Conservation (phyloP, 2,329 filamentous ascomycete species). For the Nemania serpens region DNA sequence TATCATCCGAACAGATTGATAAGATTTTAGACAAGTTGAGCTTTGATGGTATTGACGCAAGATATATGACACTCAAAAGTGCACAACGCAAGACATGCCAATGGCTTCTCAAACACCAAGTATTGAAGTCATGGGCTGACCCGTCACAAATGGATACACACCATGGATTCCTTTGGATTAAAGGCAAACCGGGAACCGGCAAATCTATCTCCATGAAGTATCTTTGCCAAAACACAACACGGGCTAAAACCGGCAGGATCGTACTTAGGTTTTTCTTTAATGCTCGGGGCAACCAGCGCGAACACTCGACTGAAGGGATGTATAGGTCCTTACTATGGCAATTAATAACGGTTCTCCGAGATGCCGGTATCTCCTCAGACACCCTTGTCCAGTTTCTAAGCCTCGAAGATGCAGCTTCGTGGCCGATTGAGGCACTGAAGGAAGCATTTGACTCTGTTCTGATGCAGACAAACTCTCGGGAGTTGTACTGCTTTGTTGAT, state of each 20-base stretch:
- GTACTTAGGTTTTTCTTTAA: slow-evolving; percentile 54
- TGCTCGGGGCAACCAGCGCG: slow-evolving; percentile 7
- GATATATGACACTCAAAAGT: slow-evolving; percentile 41
- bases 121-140: slow-evolving; percentile 48
- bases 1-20: slow-evolving; percentile 1
- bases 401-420: neutral
- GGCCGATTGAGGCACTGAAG: slow-evolving; percentile 23
- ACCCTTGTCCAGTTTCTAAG: neutral
- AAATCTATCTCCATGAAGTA: slow-evolving; percentile 53
- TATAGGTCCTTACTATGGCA: slow-evolving; percentile 23
- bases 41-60: slow-evolving; percentile 41
- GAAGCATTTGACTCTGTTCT: slow-evolving; percentile 15
- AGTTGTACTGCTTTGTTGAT: slow-evolving; percentile 29
- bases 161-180: slow-evolving; percentile 42
- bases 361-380: neutral
- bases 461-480: neutral
- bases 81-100: slow-evolving; percentile 46
- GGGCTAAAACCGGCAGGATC: slow-evolving; percentile 25
- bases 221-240: slow-evolving; percentile 27
- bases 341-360: neutral
- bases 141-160: slow-evolving; percentile 20
- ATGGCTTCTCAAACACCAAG: slow-evolving; percentile 46
- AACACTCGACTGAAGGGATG: slow-evolving; percentile 15
- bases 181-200: slow-evolving; percentile 43
- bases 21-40: slow-evolving; percentile 4